Evolutionary conservation across 768 basidiomycete genomes (phyloP).

Genomic region (Tulasnella sp.): DNA sequence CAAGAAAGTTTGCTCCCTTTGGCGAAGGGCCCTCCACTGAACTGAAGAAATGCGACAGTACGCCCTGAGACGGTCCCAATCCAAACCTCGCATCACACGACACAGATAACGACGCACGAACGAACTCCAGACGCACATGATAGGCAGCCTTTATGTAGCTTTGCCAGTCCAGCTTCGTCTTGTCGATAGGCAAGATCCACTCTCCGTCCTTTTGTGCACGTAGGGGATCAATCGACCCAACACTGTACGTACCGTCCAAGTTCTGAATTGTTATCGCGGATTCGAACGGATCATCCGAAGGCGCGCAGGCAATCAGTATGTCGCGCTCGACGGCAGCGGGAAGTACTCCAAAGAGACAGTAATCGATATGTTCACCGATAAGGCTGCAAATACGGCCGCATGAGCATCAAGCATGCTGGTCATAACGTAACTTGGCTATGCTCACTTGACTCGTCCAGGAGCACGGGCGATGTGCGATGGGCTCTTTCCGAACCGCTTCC

Average conservation of each 20-base stretch:
- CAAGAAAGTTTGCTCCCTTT: slow-evolving; percentile 60
- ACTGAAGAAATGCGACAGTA: slow-evolving; percentile 55
- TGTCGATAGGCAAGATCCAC: slow-evolving; percentile 74
- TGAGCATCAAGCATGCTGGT: background rate
- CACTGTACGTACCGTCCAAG: slow-evolving; percentile 46
- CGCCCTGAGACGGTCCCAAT: slow-evolving; percentile 41
- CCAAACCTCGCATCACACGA: background rate
- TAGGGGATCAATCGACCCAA: slow-evolving; percentile 51
- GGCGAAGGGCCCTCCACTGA: slow-evolving; percentile 31
- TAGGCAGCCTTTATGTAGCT: slow-evolving; percentile 84
- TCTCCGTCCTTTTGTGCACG: slow-evolving; percentile 27
- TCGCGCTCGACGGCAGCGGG: slow-evolving; percentile 81
- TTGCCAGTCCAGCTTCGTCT: slow-evolving; percentile 66
- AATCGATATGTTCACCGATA: slow-evolving; percentile 57
- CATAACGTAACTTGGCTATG: background rate
- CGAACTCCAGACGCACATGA: slow-evolving; percentile 45
- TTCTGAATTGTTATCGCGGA: slow-evolving; percentile 35
- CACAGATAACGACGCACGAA: slow-evolving; percentile 1
- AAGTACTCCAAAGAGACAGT: slow-evolving; percentile 73
- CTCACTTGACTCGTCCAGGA: slow-evolving; percentile 73
- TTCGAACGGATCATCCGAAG: slow-evolving; percentile 29
- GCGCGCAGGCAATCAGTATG: slow-evolving; percentile 68
- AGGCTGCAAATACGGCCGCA: slow-evolving; percentile 27
- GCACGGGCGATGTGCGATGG: slow-evolving; percentile 67
- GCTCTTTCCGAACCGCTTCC: slow-evolving; percentile 52